These are phyloP conservation scores for Penicillium sclerotiorum DNA, from an alignment of 2,329 filamentous ascomycete species.

Conservation along the genomic window DNA sequence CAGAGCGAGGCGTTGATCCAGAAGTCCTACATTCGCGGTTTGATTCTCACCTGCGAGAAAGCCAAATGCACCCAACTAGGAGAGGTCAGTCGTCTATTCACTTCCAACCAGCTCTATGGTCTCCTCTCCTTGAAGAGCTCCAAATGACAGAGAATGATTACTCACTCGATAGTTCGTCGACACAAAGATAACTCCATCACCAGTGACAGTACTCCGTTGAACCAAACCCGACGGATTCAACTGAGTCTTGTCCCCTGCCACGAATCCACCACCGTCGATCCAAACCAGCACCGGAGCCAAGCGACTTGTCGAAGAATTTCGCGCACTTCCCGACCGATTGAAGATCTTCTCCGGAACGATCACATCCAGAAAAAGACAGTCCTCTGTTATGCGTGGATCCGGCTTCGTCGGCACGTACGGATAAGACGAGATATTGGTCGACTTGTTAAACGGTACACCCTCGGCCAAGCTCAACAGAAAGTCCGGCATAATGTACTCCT, in stretches of 20 bases:
- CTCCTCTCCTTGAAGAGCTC: too few relatives aligned
- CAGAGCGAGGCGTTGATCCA: constrained; percentile 59
- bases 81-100: too few relatives aligned
- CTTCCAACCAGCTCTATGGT: too few relatives aligned
- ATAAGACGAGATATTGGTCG: constrained; percentile 26
- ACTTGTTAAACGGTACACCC: constrained; percentile 17
- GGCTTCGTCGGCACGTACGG: constrained; percentile 14
- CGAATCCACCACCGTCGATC: constrained; percentile 57
- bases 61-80: constrained; percentile 51
- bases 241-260: constrained; percentile 40
- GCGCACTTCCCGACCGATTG: constrained; percentile 21
- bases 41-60: constrained; percentile 53
- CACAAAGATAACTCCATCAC: constrained; percentile 50
- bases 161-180: constrained; percentile 50
- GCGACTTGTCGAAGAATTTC: constrained; percentile 8
- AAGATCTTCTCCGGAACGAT: constrained; percentile 38
- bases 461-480: constrained; percentile 23
- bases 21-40: constrained; percentile 53
- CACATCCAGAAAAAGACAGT: constrained; percentile 44
- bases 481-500: constrained; percentile 17
- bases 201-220: constrained; percentile 42
- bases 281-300: constrained; percentile 41
- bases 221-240: constrained; percentile 45
- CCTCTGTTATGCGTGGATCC: constrained; percentile 35
- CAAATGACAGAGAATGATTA: too few relatives aligned